Evolutionary conservation across 495 filamentous ascomycete genomes (phyloP).

Genomic region (Neurospora sp.): DNA sequence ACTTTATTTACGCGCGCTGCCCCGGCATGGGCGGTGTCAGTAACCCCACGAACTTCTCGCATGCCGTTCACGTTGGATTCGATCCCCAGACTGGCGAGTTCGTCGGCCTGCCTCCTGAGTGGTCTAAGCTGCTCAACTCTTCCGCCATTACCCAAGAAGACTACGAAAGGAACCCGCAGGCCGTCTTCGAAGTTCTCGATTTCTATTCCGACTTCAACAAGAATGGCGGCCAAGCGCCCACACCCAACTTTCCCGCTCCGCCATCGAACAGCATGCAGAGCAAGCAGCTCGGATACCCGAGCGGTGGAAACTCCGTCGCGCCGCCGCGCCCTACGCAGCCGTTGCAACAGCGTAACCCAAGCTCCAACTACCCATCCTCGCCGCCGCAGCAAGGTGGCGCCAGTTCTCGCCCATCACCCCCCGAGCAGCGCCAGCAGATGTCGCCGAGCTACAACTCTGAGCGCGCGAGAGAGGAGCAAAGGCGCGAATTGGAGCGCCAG

Average conservation of each 20-base stretch:
- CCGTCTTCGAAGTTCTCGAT: conserved; percentile 91
- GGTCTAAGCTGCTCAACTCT: conserved; percentile 88
- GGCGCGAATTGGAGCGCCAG: conserved; percentile 35
- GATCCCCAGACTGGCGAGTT: conserved; percentile 90
- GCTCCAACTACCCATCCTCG: conserved; percentile 26
- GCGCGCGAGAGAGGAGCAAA: conserved; percentile 44
- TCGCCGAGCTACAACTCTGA: conserved; percentile 40
- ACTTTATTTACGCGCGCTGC: conserved; percentile 90
- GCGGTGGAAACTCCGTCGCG: conserved; percentile 55
- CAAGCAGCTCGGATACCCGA: conserved; percentile 56
- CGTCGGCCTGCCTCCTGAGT: conserved; percentile 85
- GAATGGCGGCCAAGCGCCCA: conserved; percentile 69
- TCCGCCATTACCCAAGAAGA: conserved; percentile 97
- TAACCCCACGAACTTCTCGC: conserved; percentile 94
- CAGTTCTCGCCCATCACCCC: conserved; percentile 28
- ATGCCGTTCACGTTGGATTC: conserved; percentile 95
- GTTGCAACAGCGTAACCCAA: conserved; percentile 32
- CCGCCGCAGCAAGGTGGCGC: conserved; percentile 16
- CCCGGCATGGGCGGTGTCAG: conserved; percentile 97
- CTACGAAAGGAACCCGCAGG: conserved; percentile 95
- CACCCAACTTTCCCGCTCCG: conserved; percentile 57
- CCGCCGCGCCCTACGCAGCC: conserved; percentile 63
- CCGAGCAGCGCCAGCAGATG: conserved; percentile 36
- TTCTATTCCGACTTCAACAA: conserved; percentile 96
- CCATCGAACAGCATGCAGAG: conserved; percentile 45